Conservation (phyloP, 1,284 basidiomycete genomes). For the Hortiboletus rubellus region DNA sequence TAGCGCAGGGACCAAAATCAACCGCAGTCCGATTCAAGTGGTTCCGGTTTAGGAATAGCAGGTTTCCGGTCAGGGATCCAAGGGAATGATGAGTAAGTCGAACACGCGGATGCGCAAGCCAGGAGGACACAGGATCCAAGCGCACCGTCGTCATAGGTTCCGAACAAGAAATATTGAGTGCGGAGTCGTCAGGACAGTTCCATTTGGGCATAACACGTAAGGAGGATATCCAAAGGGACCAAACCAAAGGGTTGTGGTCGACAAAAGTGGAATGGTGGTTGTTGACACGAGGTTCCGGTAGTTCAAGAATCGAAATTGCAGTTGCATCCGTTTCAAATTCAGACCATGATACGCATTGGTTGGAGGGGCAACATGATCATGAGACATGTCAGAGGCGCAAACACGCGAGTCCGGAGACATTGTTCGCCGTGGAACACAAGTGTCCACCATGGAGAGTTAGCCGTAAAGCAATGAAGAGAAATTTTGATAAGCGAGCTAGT, state of each 20-base stretch:
- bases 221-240: neutral
- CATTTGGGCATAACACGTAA: conserved; percentile 2
- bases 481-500: conserved; percentile 25
- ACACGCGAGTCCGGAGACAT: conserved; percentile 20
- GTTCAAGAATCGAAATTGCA: conserved; percentile 25
- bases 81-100: conserved; percentile 4
- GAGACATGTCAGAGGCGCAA: conserved; percentile 11
- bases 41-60: conserved; percentile 17
- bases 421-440: conserved; percentile 15
- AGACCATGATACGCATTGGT: conserved; percentile 5
- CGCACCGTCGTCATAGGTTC: conserved; percentile 11
- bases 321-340: conserved; percentile 21
- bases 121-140: conserved; percentile 3
- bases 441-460: neutral
- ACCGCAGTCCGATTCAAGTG: conserved; percentile 10
- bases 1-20: conserved; percentile 6
- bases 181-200: neutral
- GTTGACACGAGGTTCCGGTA: conserved; percentile 31
- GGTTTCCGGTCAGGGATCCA: conserved; percentile 4
- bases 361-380: conserved; percentile 6
- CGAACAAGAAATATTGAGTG: conserved; percentile 8
- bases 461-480: conserved; percentile 8
- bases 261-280: conserved; percentile 9
- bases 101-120: neutral
- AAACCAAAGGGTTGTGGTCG: neutral